These are phyloP conservation scores for Zygosaccharomyces bailii DNA, from an alignment of 805 yeast genomes.

Conservation along the genomic window DNA sequence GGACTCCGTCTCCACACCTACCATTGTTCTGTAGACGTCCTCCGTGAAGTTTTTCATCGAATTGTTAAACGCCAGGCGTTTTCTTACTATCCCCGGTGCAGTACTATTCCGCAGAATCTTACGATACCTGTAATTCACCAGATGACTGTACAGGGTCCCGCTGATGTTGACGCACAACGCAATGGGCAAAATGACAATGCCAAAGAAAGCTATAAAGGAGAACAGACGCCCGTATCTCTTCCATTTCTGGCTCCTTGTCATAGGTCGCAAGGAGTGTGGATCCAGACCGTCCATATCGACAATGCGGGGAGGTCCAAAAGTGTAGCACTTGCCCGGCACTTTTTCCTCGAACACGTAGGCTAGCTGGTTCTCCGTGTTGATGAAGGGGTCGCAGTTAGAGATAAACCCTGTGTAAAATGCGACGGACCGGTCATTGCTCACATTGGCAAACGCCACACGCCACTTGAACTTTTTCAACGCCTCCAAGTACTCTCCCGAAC, in stretches of 20 bases:
- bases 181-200: slow-evolving; percentile 26
- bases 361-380: slow-evolving; percentile 46
- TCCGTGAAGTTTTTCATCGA: slow-evolving; percentile 24
- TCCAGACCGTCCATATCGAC: slow-evolving; percentile 27
- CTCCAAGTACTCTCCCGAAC: slow-evolving; percentile 42
- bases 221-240: slow-evolving; percentile 8
- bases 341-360: slow-evolving; percentile 48
- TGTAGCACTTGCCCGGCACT: slow-evolving; percentile 25
- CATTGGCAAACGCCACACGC: slow-evolving; percentile 65
- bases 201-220: slow-evolving; percentile 7
- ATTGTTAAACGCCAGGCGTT: slow-evolving; percentile 26
- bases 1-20: slow-evolving; percentile 21
- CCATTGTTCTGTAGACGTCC: slow-evolving; percentile 24
- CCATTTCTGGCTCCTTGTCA: slow-evolving; percentile 9
- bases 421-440: slow-evolving; percentile 79
- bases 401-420: slow-evolving; percentile 83
- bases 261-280: slow-evolving; percentile 9
- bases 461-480: slow-evolving; percentile 58
- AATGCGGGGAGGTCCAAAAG: slow-evolving; percentile 26
- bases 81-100: slow-evolving; percentile 21
- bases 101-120: slow-evolving; percentile 24
- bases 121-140: slow-evolving; percentile 27
- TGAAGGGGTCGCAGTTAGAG: slow-evolving; percentile 70
- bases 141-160: slow-evolving; percentile 33
- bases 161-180: slow-evolving; percentile 26